These are phyloP conservation scores for Trebouxiophyceae sp. DNA, from an alignment of 163 green algal genomes.

Conservation along the genomic window DNA sequence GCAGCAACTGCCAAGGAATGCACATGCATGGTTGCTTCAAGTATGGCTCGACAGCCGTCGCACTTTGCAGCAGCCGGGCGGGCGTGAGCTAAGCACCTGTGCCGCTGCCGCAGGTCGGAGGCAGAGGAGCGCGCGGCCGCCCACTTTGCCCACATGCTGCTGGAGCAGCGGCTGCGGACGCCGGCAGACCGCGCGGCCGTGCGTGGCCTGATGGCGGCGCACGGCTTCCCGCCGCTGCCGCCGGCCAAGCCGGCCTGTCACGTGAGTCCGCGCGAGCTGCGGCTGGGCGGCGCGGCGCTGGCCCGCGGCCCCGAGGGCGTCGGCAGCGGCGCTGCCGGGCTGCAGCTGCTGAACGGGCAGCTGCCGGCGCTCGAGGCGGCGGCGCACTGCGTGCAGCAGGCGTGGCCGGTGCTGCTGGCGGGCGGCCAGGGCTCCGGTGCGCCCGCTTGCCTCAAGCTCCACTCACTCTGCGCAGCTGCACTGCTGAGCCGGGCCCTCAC, in stretches of 20 bases:
- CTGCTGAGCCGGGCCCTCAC: no score
- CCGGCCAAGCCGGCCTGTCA: slow-evolving; percentile 6
- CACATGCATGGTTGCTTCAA: no score
- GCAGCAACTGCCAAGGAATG: no score
- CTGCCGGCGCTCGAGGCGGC: slow-evolving; percentile 54
- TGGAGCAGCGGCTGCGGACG: slow-evolving; percentile 76
- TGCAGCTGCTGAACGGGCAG: slow-evolving; percentile 53
- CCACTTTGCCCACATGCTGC: slow-evolving; percentile 71
- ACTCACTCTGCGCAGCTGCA: no score
- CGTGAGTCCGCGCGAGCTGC: slow-evolving; percentile 13
- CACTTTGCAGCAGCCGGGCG: no score
- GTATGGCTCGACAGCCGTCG: no score
- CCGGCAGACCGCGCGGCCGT: slow-evolving; percentile 48
- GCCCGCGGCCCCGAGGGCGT: background rate
- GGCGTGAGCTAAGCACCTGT: no score
- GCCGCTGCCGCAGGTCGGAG: no score
- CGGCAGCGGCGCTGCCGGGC: slow-evolving; percentile 1
- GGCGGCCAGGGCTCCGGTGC: slow-evolving; percentile 65
- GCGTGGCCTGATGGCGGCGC: slow-evolving; percentile 7
- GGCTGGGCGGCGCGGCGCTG: slow-evolving; percentile 29
- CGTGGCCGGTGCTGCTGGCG: slow-evolving; percentile 88
- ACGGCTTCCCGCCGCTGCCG: background rate
- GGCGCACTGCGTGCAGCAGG: slow-evolving; percentile 33
- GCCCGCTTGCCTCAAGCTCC: no score
- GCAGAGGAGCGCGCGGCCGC: slow-evolving; percentile 35